Conservation (phyloP, 345 rosid species). For the Limnanthes douglasii region DNA sequence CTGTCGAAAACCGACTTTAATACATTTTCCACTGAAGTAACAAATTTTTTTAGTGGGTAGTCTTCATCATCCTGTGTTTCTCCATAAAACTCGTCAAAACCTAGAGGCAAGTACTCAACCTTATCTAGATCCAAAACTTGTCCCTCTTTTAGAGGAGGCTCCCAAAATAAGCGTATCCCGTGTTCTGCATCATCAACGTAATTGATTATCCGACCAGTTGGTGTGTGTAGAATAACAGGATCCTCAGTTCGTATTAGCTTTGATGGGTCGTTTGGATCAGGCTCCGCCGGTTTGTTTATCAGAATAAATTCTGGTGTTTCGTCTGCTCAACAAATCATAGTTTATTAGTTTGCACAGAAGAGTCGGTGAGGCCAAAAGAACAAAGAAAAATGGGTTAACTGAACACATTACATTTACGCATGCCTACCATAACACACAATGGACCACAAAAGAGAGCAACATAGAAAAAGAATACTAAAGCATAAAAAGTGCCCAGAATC, state of each 20-base stretch:
- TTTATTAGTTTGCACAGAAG: not conserved
- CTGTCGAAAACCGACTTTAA: slow-evolving; percentile 32
- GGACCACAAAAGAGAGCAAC: too few species aligned
- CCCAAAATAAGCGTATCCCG: slow-evolving; percentile 79
- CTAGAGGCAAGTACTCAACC: slow-evolving; percentile 69
- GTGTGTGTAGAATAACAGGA: slow-evolving; percentile 74
- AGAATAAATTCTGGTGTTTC: slow-evolving; percentile 65
- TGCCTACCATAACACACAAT: too few species aligned
- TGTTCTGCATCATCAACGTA: slow-evolving; percentile 74
- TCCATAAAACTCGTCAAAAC: slow-evolving; percentile 84
- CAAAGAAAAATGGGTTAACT: not conserved
- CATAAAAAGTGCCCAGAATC: too few species aligned
- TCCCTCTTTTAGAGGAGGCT: slow-evolving; percentile 61
- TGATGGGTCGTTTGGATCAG: slow-evolving; percentile 79
- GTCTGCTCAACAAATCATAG: slow-evolving; percentile 32
- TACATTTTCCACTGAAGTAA: slow-evolving; percentile 33
- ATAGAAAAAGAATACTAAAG: too few species aligned
- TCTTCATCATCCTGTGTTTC: slow-evolving; percentile 29
- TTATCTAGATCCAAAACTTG: slow-evolving; percentile 55
- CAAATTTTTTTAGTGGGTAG: slow-evolving; percentile 24
- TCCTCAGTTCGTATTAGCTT: slow-evolving; percentile 51
- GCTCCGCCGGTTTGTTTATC: slow-evolving; percentile 73
- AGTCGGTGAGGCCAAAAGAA: not conserved
- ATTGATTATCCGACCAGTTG: slow-evolving; percentile 70
- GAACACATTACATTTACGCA: too few species aligned